Conservation (phyloP, 2,329 filamentous ascomycete genomes). For the Cladosporium sp. region DNA sequence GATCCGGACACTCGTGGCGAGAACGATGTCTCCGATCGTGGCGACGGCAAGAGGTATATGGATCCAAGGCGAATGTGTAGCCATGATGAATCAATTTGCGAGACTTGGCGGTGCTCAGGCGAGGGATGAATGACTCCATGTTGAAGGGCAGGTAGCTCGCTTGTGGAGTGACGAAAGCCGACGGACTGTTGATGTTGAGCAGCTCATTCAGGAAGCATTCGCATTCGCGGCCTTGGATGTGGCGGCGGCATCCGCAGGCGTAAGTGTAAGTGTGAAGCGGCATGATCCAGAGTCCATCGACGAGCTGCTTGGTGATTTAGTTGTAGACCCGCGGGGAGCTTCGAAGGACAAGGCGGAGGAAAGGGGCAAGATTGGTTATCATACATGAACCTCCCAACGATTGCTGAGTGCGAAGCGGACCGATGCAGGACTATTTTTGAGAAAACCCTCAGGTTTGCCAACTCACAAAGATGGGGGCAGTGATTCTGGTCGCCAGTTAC, state of each 20-base stretch:
- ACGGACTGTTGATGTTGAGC: constrained; percentile 18
- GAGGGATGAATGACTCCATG: not conserved
- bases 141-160: constrained; percentile 18
- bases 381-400: too few relatives aligned
- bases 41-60: constrained; percentile 6
- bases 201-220: constrained; percentile 19
- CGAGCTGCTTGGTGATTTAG: too few relatives aligned
- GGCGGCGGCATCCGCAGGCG: constrained; percentile 19
- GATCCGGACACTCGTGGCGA: constrained; percentile 5
- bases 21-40: constrained; percentile 7
- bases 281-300: constrained; percentile 8
- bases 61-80: not conserved
- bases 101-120: constrained; percentile 36
- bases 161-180: constrained; percentile 9
- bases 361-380: too few relatives aligned
- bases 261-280: constrained; percentile 21
- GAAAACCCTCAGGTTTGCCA: too few relatives aligned
- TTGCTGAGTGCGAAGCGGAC: too few relatives aligned
- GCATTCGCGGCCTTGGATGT: constrained; percentile 20
- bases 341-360: too few relatives aligned
- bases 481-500: too few relatives aligned
- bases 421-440: too few relatives aligned
- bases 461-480: too few relatives aligned
- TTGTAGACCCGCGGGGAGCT: too few relatives aligned
- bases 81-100: not conserved